Conservation (phyloP, 164 flowering plant genomes). For the Dillenia turbinata region DNA sequence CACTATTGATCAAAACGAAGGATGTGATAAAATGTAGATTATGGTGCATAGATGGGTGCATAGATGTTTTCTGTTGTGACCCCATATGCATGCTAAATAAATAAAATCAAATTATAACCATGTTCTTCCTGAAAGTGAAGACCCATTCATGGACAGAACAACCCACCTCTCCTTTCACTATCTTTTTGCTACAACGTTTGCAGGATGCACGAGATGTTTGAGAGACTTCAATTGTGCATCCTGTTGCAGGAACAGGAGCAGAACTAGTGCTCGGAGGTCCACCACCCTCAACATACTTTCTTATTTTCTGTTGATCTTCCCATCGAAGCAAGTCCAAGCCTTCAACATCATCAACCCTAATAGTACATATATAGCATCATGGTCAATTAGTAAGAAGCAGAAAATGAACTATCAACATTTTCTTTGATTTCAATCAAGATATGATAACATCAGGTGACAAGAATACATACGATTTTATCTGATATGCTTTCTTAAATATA, state of each 20-base stretch:
- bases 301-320: constrained; percentile 91
- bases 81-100: no score
- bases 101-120: no score
- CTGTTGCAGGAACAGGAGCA: constrained; percentile 19
- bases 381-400: constrained; percentile 2
- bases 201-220: constrained; percentile 83
- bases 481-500: constrained; percentile 76
- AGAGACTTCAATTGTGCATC: constrained; percentile 69
- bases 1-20: no score
- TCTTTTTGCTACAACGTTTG: constrained; percentile 68
- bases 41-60: no score
- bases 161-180: constrained; percentile 79
- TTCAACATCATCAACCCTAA: constrained; percentile 84
- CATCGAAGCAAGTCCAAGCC: constrained; percentile 85
- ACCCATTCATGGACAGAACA: not conserved
- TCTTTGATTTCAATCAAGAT: not conserved
- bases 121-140: no score
- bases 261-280: constrained; percentile 17
- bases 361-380: constrained; percentile 5
- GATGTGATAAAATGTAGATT: no score
- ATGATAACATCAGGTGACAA: not conserved
- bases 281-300: constrained; percentile 56
- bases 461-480: constrained; percentile 71
- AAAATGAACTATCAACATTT: not conserved
- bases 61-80: no score